phyloP scores from a whole-genome alignment of 108 stramenopile genomes.

The Asterionellopsis glacialis region DNA sequence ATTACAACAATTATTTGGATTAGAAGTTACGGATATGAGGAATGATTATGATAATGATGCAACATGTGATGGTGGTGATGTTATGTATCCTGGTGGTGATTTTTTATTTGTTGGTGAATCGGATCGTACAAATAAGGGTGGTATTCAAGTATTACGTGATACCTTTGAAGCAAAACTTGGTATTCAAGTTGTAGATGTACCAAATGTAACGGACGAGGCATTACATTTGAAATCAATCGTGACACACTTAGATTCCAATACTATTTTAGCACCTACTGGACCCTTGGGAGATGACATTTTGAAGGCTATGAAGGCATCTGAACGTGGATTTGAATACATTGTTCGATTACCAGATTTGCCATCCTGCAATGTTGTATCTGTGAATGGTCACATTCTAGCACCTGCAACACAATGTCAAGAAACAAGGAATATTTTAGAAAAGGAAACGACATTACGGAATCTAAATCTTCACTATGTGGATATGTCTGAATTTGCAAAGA shows the following conservation, averaged over 20 bases:
- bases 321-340: constrained; percentile 27
- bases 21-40: constrained; percentile 49
- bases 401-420: constrained; percentile 35
- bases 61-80: constrained; percentile 68
- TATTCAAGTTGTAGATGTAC: constrained; percentile 29
- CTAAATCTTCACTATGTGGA: constrained; percentile 39
- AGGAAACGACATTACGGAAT: constrained; percentile 34
- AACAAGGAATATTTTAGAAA: constrained; percentile 31
- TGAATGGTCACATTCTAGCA: constrained; percentile 55
- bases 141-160: constrained; percentile 28
- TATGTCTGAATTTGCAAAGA: constrained; percentile 60
- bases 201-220: constrained; percentile 25
- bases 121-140: constrained; percentile 48
- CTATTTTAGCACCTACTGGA: constrained; percentile 44
- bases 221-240: constrained; percentile 70
- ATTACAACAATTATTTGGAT: constrained; percentile 21
- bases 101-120: constrained; percentile 65
- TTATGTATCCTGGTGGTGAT: constrained; percentile 56
- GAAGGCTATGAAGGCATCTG: constrained; percentile 30
- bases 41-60: constrained; percentile 12
- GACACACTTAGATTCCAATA: constrained; percentile 54
- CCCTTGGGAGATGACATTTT: constrained; percentile 26
- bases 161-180: constrained; percentile 29
- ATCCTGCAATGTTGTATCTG: constrained; percentile 60
- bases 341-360: constrained; percentile 48